Conservation (phyloP, 257 asterid genomes). For the Handroanthus guayacan region DNA sequence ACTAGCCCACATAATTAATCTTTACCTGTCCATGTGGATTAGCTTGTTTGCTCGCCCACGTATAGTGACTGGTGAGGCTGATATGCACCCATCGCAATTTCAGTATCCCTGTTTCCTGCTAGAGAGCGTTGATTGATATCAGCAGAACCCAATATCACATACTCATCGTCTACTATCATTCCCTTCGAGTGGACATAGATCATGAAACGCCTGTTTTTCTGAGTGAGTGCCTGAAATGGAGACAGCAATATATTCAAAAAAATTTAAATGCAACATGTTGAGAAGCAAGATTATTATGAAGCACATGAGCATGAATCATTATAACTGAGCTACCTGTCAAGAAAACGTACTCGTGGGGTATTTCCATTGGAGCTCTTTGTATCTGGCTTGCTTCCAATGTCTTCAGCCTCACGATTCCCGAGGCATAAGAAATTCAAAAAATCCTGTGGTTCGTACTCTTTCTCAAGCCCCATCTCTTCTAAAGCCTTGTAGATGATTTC, state of each 20-base stretch:
- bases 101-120: slow-evolving; percentile 92
- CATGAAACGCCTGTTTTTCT: slow-evolving; percentile 79
- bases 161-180: slow-evolving; percentile 94
- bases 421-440: slow-evolving; percentile 89
- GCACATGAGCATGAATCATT: background rate
- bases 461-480: slow-evolving; percentile 73
- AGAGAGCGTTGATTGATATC: slow-evolving; percentile 93
- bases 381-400: slow-evolving; percentile 34
- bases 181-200: slow-evolving; percentile 97
- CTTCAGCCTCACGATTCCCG: slow-evolving; percentile 77
- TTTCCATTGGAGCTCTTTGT: slow-evolving; percentile 47
- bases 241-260: slow-evolving; percentile 10
- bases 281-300: background rate
- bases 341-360: slow-evolving; percentile 69
- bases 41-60: slow-evolving; percentile 65
- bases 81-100: slow-evolving; percentile 99
- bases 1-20: no score
- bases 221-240: slow-evolving; percentile 57
- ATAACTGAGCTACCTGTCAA: slow-evolving; percentile 1
- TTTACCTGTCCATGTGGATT: slow-evolving; percentile 88
- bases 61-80: slow-evolving; percentile 84
- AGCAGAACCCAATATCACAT: slow-evolving; percentile 85
- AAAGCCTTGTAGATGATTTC: slow-evolving; percentile 80
- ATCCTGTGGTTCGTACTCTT: slow-evolving; percentile 78
- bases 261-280: background rate